Percentiles rank a stretch among this genome's conserved stretches.
Conservation (phyloP, 441 rosid genomes). For the Aquilaria agallochum region DNA sequence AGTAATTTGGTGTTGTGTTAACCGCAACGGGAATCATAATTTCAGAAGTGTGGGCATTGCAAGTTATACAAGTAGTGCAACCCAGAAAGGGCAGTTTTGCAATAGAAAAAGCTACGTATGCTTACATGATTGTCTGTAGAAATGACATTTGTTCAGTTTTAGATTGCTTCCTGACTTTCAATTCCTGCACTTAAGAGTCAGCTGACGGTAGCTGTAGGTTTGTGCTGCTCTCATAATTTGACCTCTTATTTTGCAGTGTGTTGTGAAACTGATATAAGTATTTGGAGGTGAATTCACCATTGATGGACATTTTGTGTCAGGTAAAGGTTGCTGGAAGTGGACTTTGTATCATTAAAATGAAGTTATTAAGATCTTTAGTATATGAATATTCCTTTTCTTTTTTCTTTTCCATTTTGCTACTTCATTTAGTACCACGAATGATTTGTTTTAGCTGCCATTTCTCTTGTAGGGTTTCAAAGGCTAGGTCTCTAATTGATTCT, state of each 20-base stretch:
- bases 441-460: conserved; percentile 23
- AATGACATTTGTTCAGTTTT: too few relatives aligned
- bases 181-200: too few relatives aligned
- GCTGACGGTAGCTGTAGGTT: too few relatives aligned
- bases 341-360: conserved; percentile 34
- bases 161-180: too few relatives aligned
- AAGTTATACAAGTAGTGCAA: too few relatives aligned
- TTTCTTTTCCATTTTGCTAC: not conserved
- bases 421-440: conserved; percentile 23
- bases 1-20: too few relatives aligned
- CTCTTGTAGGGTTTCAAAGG: conserved; percentile 16
- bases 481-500: conserved; percentile 15
- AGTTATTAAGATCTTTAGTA: conserved; percentile 20
- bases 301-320: conserved; percentile 23
- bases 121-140: too few relatives aligned
- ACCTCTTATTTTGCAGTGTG: conserved; percentile 30
- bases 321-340: conserved; percentile 27
- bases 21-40: too few relatives aligned
- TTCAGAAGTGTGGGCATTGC: too few relatives aligned
- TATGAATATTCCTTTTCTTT: conserved; percentile 14
- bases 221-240: not conserved
- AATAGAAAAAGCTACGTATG: too few relatives aligned
- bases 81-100: too few relatives aligned
- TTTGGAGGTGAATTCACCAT: conserved; percentile 38
- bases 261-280: conserved; percentile 32